A percentile compares a stretch with the other conserved stretches of the same genome.
phyloP scores from a whole-genome alignment of 345 rosid genomes.

The Populus euphratica region DNA sequence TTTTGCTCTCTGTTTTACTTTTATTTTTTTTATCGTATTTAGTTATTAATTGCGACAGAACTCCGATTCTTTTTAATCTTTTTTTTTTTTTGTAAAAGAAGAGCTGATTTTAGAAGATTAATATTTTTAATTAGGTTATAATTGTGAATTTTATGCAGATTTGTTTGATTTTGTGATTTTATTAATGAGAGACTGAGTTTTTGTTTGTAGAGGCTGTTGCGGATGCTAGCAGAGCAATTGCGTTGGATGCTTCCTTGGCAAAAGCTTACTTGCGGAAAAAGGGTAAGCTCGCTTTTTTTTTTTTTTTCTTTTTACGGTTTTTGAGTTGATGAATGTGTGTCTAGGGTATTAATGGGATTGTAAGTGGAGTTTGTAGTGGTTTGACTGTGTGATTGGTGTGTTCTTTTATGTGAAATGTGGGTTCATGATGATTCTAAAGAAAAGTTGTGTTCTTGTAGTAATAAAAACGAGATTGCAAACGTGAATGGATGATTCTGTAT shows the following conservation, averaged over 20 bases:
- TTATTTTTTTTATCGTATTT: neutral
- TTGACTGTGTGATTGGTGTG: neutral
- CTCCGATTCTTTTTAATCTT: neutral
- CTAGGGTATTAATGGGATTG: neutral
- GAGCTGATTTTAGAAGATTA: too few species aligned
- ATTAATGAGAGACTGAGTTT: neutral
- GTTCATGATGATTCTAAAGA: neutral
- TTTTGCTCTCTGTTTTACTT: neutral
- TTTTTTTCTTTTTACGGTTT: neutral
- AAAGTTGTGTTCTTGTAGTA: neutral
- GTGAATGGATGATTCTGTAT: neutral
- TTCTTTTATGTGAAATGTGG: neutral
- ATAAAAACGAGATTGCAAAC: neutral
- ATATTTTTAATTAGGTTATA: neutral
- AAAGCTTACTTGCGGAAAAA: constrained; percentile 81
- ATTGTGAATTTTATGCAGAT: neutral
- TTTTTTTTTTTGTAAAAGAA: too few species aligned
- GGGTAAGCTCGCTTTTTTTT: constrained; percentile 43
- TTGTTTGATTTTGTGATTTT: neutral
- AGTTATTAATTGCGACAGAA: neutral
- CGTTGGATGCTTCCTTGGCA: constrained; percentile 60
- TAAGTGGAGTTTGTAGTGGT: neutral
- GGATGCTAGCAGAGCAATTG: constrained; percentile 74
- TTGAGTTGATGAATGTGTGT: neutral
- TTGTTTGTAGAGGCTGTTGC: constrained; percentile 66